Evolutionary conservation across 2,329 filamentous ascomycete species (phyloP), one percentile per base, ranked within the genome.

Genomic region (Exophiala calicioides): DNA sequence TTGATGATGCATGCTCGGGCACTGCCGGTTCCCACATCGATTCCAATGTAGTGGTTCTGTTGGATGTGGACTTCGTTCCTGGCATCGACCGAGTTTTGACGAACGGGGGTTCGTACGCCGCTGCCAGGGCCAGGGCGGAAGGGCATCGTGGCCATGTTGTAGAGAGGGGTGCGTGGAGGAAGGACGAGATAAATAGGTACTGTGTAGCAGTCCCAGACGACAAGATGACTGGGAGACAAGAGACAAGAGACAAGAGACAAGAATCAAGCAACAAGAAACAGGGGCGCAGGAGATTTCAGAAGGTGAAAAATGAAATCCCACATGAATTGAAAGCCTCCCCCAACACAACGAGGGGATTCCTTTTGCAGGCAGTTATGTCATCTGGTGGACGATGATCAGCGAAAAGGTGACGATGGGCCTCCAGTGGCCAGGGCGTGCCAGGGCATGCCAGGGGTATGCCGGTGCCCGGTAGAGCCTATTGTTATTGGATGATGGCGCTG

Each of bases 1-100:
- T 97, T 88, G 69, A 98, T 95, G 65, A 98, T 89, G 70, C 93
- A 97, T 44, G 93, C 93, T 65, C 93, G 82, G 29, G 91, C 93
- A 66, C 89, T 95, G 45, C 93, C 93, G 15, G 93, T 98, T 41
- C 93, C 93, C 39, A 98, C 91, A 72, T 98, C 93, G 59, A 98
- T 88, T 52, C 91, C 91, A 63, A 97, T 82, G 65, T 79, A 84
- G 62, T 84, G 79, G 59, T 81, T 76, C 56, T 75, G 66, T 50
- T 79, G 75, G 30, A 77, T 70, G 47, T 73, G 72, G 41, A 82
- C 68, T 58, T 81, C 77, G 60, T 82, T 79, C 56, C 77, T 74
- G 38, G 75, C 71, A 60, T 72, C 70, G 39, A 58, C 64, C 2
- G 68, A 67, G 20, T 65, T 65, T 54, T 70, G 66, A 35, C 48